A percentile compares a stretch with the other conserved stretches of the same genome.
Evolutionary conservation across 495 filamentous ascomycete genomes (phyloP).

Genomic region (Neurospora sp.): DNA sequence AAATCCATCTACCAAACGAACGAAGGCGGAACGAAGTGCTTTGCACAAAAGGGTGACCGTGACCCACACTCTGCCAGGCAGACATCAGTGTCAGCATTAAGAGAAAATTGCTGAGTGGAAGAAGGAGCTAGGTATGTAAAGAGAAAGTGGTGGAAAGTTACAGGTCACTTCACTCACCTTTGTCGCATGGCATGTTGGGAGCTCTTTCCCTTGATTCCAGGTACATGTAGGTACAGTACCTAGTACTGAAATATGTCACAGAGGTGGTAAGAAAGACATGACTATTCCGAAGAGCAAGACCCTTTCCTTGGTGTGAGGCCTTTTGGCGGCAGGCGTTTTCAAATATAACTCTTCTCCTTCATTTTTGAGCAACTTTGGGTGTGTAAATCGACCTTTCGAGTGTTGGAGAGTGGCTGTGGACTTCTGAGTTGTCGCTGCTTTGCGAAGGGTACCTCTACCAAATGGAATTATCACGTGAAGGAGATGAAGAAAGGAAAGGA

Average conservation of each 20-base stretch:
- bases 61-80: not conserved
- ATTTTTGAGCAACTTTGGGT: not conserved
- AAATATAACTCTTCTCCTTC: not conserved
- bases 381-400: not conserved
- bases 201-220: not conserved
- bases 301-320: not conserved
- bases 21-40: not conserved
- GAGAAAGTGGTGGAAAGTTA: not conserved
- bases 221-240: not conserved
- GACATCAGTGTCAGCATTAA: not conserved
- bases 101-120: not conserved
- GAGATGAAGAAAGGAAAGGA: not conserved
- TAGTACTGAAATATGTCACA: not conserved
- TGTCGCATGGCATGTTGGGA: not conserved
- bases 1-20: not conserved
- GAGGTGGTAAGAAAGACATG: not conserved
- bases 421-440: not conserved
- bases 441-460: not conserved
- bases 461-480: not conserved
- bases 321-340: not conserved
- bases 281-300: not conserved
- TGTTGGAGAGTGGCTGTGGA: not conserved
- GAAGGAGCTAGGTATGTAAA: not conserved
- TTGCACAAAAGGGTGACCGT: not conserved
- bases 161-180: not conserved